Evolutionary conservation across 1,139 yeast species (phyloP).

Genomic region (Yarrowia galli): DNA sequence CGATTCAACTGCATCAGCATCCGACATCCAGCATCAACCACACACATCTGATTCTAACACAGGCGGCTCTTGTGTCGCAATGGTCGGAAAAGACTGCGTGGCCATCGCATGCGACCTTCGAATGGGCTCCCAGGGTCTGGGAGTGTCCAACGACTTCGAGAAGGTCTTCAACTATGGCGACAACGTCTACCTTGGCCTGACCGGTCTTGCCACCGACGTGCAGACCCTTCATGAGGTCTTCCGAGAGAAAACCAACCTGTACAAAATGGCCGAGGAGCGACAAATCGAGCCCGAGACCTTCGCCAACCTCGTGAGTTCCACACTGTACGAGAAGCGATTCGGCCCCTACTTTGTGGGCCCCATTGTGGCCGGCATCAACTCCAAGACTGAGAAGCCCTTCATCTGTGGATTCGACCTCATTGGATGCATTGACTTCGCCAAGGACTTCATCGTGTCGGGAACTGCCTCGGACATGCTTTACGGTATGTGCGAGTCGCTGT

Average conservation of each 20-base stretch:
- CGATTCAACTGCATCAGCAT: neutral
- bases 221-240: constrained; percentile 81
- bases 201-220: constrained; percentile 96
- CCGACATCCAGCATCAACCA: neutral
- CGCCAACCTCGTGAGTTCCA: constrained; percentile 89
- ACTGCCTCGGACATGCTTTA: constrained; percentile 95
- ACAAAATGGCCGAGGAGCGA: constrained; percentile 90
- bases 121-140: constrained; percentile 91
- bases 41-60: constrained; percentile 29
- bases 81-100: constrained; percentile 98
- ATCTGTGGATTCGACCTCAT: constrained; percentile 95
- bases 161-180: constrained; percentile 81
- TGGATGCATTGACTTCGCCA: constrained; percentile 95
- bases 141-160: constrained; percentile 91
- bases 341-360: constrained; percentile 99
- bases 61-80: constrained; percentile 97
- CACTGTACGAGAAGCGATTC: constrained; percentile 85
- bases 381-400: constrained; percentile 82
- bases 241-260: constrained; percentile 83
- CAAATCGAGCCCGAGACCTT: constrained; percentile 90
- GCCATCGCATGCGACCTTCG: constrained; percentile 97
- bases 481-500: constrained; percentile 98
- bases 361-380: constrained; percentile 91
- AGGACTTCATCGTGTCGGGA: constrained; percentile 96
- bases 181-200: constrained; percentile 84